Conservation (phyloP, 164 flowering plant genomes). For the Houttuynia cordata region DNA sequence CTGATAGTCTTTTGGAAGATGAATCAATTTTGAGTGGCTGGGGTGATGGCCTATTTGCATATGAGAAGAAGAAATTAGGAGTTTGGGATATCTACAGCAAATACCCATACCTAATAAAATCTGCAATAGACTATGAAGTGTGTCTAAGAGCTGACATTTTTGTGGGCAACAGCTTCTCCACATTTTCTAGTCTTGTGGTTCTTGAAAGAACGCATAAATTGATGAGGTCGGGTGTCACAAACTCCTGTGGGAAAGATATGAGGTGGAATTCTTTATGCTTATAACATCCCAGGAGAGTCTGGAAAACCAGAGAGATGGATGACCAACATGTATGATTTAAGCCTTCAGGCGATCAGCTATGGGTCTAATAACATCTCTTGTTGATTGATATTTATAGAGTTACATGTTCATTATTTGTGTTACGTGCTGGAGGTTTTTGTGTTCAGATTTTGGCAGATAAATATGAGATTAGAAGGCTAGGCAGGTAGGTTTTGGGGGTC, state of each 20-base stretch:
- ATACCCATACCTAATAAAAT: constrained; percentile 73
- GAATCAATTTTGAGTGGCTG: constrained; percentile 59
- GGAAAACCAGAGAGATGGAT: constrained; percentile 68
- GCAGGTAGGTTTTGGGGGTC: too few species aligned
- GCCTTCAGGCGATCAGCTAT: constrained; percentile 72
- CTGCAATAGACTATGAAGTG: constrained; percentile 96
- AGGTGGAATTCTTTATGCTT: constrained; percentile 86
- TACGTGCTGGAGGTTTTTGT: too few species aligned
- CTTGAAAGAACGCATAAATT: constrained; percentile 80
- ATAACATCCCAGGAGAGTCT: constrained; percentile 54
- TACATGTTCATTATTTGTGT: too few species aligned
- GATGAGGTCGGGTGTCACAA: constrained; percentile 29
- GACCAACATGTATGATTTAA: constrained; percentile 67
- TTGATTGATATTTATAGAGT: constrained; percentile 3
- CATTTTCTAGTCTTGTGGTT: constrained; percentile 83
- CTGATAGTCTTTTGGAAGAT: constrained; percentile 73
- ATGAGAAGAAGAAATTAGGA: constrained; percentile 77
- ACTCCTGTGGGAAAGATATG: constrained; percentile 30
- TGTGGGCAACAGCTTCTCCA: constrained; percentile 91
- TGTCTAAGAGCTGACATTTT: constrained; percentile 80
- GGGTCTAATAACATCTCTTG: constrained; percentile 67
- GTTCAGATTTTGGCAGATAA: too few species aligned
- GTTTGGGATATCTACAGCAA: constrained; percentile 56
- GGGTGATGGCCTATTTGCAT: constrained; percentile 61
- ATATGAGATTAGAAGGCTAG: too few species aligned